A percentile compares a stretch with the other conserved stretches of the same genome.
Evolutionary conservation across 306 rosid species (phyloP).

Genomic region (Argentina anserina): DNA sequence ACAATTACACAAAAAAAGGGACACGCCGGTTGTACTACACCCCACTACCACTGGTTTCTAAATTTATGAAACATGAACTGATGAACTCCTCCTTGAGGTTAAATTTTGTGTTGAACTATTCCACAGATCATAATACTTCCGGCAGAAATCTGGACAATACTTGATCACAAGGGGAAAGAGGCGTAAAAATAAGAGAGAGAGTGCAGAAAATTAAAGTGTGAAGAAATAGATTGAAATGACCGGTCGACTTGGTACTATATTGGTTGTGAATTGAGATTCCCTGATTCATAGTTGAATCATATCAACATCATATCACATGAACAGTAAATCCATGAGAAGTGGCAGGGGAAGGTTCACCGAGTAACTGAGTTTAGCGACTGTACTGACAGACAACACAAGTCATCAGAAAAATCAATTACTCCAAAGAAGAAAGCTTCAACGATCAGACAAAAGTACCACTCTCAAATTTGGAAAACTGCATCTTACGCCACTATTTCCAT

Average conservation of each 20-base stretch:
- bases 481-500: neutral
- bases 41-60: neutral
- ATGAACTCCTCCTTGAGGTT: neutral
- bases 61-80: neutral
- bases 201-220: neutral
- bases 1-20: too few species aligned
- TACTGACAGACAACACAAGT: slow-evolving; percentile 20
- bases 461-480: neutral
- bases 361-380: slow-evolving; percentile 17
- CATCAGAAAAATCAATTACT: slow-evolving; percentile 28
- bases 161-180: neutral
- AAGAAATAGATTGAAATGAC: slow-evolving; percentile 27
- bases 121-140: neutral
- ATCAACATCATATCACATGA: neutral
- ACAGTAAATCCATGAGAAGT: slow-evolving; percentile 2
- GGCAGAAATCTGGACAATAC: neutral
- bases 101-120: neutral
- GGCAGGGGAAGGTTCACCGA: neutral
- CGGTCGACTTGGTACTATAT: slow-evolving; percentile 15
- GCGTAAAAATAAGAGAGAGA: neutral
- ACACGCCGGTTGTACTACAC: neutral
- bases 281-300: neutral
- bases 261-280: slow-evolving; percentile 17
- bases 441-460: slow-evolving; percentile 8
- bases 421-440: slow-evolving; percentile 11